A percentile compares a stretch with the other conserved stretches of the same genome.
phyloP scores from a whole-genome alignment of 2,329 filamentous ascomycete genomes.

The Cladophialophora carrionii region DNA sequence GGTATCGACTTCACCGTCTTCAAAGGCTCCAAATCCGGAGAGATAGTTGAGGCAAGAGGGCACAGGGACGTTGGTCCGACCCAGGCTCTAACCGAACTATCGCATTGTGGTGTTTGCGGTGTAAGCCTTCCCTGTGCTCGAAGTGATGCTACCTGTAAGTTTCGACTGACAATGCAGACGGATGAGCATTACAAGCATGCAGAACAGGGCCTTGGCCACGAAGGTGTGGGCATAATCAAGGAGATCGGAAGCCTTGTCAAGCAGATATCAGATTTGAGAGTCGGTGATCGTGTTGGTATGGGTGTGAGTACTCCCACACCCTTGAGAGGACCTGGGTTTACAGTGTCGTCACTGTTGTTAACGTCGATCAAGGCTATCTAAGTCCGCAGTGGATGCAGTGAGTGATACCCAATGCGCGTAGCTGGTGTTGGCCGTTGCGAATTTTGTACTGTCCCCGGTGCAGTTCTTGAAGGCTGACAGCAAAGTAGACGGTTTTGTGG shows the following conservation, averaged over 20 bases:
- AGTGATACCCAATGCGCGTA: background rate
- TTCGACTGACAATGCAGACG: constrained; percentile 18
- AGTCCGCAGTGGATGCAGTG: background rate
- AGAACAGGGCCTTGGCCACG: constrained; percentile 38
- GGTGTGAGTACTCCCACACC: constrained; percentile 8
- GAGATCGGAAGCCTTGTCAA: constrained; percentile 35
- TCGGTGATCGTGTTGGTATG: constrained; percentile 37
- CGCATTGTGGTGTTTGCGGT: constrained; percentile 34
- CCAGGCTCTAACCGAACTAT: constrained; percentile 32
- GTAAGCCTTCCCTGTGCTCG: background rate
- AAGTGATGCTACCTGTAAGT: background rate
- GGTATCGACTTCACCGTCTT: constrained; percentile 33
- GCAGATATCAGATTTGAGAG: constrained; percentile 28
- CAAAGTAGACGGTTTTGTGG: constrained; percentile 23
- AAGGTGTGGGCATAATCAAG: constrained; percentile 38
- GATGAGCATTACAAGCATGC: constrained; percentile 32
- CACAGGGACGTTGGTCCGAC: constrained; percentile 27
- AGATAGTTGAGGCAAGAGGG: constrained; percentile 28
- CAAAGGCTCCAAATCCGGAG: constrained; percentile 33
- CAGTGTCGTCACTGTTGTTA: background rate
- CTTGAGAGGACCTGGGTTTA: background rate
- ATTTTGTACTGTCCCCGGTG: background rate
- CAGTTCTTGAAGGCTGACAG: background rate
- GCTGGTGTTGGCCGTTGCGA: background rate
- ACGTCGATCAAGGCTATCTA: background rate